A percentile compares a stretch with the other conserved stretches of the same genome.
These are phyloP conservation scores for Moniliella sp. DNA, from an alignment of 1,284 basidiomycete genomes.

Conservation along the genomic window DNA sequence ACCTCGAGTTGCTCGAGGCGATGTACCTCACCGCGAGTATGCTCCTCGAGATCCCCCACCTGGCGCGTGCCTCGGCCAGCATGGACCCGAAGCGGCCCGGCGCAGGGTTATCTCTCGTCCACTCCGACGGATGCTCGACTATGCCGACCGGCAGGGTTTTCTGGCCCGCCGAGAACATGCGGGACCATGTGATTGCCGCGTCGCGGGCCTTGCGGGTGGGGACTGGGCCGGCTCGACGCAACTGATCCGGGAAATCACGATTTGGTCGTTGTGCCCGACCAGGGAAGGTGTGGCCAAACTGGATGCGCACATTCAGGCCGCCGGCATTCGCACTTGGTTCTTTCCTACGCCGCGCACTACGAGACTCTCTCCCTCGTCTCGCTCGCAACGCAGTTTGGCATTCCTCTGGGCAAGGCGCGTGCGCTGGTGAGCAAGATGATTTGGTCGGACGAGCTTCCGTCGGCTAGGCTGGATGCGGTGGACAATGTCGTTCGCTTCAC, in stretches of 20 bases:
- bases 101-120: constrained; percentile 71
- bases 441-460: constrained; percentile 69
- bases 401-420: constrained; percentile 57
- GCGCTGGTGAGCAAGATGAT: constrained; percentile 96
- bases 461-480: constrained; percentile 64
- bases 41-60: constrained; percentile 84
- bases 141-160: constrained; percentile 90
- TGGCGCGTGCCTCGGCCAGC: constrained; percentile 80
- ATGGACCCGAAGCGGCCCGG: constrained; percentile 53
- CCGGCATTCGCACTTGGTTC: constrained; percentile 82
- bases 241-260: constrained; percentile 81
- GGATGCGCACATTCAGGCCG: constrained; percentile 88
- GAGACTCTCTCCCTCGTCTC: constrained; percentile 67
- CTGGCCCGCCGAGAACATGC: constrained; percentile 93
- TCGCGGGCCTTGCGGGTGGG: constrained; percentile 78
- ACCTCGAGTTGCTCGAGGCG: constrained; percentile 87
- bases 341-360: constrained; percentile 96
- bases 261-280: constrained; percentile 80
- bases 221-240: constrained; percentile 91
- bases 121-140: constrained; percentile 82
- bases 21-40: constrained; percentile 94
- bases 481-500: constrained; percentile 70
- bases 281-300: constrained; percentile 72
- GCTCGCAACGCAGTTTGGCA: constrained; percentile 65
- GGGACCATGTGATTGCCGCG: constrained; percentile 98